These are phyloP conservation scores for Marasmius tenuissimus DNA, from an alignment of 1,284 basidiomycete genomes.

Conservation along the genomic window DNA sequence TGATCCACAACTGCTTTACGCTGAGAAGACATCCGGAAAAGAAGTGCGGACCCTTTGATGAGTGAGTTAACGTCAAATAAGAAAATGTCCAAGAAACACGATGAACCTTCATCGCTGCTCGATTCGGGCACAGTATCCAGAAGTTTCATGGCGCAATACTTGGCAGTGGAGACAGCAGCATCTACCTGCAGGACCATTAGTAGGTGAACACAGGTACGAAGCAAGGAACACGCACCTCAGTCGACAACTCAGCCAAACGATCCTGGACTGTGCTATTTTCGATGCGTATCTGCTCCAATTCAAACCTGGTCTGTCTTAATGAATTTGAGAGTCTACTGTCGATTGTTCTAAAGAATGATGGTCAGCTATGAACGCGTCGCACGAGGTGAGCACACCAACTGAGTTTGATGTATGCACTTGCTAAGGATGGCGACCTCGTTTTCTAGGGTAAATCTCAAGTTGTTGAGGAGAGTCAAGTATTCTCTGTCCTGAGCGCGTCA, in stretches of 20 bases:
- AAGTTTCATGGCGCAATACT: neutral
- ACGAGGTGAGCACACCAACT: neutral
- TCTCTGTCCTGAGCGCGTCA: neutral
- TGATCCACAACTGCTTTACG: neutral
- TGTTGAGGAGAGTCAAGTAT: neutral
- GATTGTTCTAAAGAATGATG: neutral
- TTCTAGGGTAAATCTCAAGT: neutral
- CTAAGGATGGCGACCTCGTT: neutral
- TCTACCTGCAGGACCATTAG: neutral
- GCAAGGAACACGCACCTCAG: neutral
- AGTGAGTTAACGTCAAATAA: neutral
- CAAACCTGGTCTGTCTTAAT: neutral
- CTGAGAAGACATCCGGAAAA: neutral
- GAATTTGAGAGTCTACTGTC: neutral
- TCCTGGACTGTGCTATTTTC: neutral
- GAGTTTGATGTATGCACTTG: neutral
- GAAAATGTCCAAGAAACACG: neutral
- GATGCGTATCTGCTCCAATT: neutral
- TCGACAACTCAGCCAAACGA: neutral
- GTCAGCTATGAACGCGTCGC: neutral
- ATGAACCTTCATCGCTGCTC: neutral
- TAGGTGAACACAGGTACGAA: neutral
- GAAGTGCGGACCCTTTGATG: neutral
- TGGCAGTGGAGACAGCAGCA: neutral
- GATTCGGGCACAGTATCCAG: neutral